Evolutionary conservation across 73 alveolate genomes (phyloP).

Genomic region (Urostyla sp.): DNA sequence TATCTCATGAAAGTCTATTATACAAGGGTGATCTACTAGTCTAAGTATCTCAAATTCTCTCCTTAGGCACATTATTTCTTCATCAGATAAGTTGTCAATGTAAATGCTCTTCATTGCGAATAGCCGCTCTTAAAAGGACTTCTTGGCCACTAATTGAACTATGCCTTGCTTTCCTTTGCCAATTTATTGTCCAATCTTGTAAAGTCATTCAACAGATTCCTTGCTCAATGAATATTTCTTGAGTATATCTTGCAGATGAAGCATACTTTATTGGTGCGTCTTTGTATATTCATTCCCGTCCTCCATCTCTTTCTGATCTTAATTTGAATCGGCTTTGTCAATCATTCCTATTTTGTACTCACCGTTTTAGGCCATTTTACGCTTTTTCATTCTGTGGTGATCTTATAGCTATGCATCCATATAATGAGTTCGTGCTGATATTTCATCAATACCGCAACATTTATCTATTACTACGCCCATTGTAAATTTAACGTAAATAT

Average conservation of each 20-base stretch:
- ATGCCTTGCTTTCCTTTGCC: conserved; percentile 56
- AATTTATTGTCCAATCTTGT: conserved; percentile 26
- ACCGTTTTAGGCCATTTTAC: background rate
- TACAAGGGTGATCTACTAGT: conserved; percentile 63
- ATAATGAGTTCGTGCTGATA: background rate
- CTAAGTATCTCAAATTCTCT: conserved; percentile 56
- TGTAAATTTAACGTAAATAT: too few species aligned
- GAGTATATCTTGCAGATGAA: background rate
- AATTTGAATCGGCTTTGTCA: background rate
- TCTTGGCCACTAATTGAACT: conserved; percentile 16
- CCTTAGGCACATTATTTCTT: conserved; percentile 50
- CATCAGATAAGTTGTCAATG: conserved; percentile 15
- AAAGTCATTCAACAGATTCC: conserved; percentile 13
- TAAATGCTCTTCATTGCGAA: conserved; percentile 50
- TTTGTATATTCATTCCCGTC: background rate
- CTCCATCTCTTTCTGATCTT: background rate
- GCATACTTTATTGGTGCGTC: background rate
- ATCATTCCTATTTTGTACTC: background rate
- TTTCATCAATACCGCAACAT: conserved; percentile 6
- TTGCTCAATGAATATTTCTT: conserved; percentile 2
- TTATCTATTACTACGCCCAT: conserved; percentile 33
- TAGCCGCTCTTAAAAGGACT: background rate
- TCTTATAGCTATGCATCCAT: background rate
- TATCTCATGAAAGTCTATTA: conserved; percentile 60
- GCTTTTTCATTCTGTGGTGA: background rate